Evolutionary conservation across 1,139 yeast genomes (phyloP), one percentile per base, ranked within the genome.

Genomic region (Entelexis sorbosivorans): DNA sequence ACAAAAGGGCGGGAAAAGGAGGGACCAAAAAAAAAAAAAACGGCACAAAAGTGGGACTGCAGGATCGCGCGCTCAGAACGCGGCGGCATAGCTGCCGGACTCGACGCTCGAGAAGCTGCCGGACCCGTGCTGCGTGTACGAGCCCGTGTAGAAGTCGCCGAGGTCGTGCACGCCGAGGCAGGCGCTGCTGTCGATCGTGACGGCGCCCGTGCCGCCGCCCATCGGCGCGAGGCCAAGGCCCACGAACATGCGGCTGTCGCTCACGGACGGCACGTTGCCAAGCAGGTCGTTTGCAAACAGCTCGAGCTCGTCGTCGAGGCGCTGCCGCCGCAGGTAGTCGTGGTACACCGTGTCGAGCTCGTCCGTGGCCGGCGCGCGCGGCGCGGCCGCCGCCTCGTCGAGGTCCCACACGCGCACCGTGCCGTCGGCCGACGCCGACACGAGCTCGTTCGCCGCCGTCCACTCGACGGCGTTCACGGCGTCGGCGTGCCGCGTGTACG

Each of bases 401-500:
- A 80, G 67, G 64, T 81, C 82, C 94, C 94, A 85, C 58, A 81
- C 82, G 14, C 82, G 72, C 16, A 85, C 76, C 54, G 76, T 78
- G 2, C 93, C 93, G 62, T 84, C 91, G 55, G 72, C 70, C 2
- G 85, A 79, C 6, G 86, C 84, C 1, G 83, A 73, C 34, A 58
- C 59, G 62, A 80, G 78, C 40, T 84, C 63, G 60, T 79, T 82
- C 34, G 73, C 69, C 20, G 62, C 57, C 5, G 72, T 65, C 94
- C 94, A 85, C 58, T 79, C 79, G 32, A 84, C 63, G 24, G 79
- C 69, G 16, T 78, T 76, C 16, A 83, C 71, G 33, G 65, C 62
- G 54, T 77, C 81, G 9, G 70, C 65, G 61, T 82, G 88, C 0
- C 86, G 86, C 7, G 68, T 64, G 38, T 83, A 68, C 35, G 70